Percentiles rank a stretch among this genome's conserved stretches.
Conservation (phyloP, 306 rosid species). For the Glycine soja region DNA sequence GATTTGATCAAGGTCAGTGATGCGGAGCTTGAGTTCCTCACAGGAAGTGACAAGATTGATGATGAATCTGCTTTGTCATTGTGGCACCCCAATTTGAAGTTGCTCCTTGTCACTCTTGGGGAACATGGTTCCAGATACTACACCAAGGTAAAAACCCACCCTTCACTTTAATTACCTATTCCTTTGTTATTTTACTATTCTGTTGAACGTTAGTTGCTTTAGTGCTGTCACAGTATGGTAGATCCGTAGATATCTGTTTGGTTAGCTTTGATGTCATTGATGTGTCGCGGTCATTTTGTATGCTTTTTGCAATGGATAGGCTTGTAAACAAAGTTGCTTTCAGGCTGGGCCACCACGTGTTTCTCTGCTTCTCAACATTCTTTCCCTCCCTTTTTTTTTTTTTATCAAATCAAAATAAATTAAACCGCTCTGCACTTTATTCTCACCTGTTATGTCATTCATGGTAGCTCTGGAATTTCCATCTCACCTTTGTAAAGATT, state of each 20-base stretch:
- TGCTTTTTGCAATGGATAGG: not conserved
- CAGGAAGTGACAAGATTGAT: constrained; percentile 70
- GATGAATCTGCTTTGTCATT: constrained; percentile 78
- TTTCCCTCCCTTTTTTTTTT: not conserved
- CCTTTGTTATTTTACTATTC: too few species aligned
- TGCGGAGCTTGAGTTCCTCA: constrained; percentile 86
- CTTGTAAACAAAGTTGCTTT: too few species aligned
- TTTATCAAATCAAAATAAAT: not conserved
- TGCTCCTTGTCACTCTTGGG: constrained; percentile 93
- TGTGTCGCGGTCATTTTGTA: constrained; percentile 10
- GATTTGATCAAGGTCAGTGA: constrained; percentile 91
- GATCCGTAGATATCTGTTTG: not conserved
- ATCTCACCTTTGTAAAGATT: too few species aligned
- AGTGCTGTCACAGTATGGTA: not conserved
- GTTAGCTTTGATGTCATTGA: not conserved
- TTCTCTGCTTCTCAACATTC: not conserved
- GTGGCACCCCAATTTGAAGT: constrained; percentile 86
- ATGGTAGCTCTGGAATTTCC: too few species aligned
- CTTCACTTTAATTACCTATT: too few species aligned
- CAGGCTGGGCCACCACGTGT: constrained; percentile 9
- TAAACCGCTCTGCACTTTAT: too few species aligned
- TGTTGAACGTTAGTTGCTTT: not conserved
- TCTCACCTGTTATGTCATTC: too few species aligned
- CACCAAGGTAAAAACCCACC: constrained; percentile 68
- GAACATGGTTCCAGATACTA: constrained; percentile 89